Evolutionary conservation across 2,329 filamentous ascomycete genomes (phyloP), one percentile per base, ranked within the genome.

Genomic region (Dactylonectria estremocensis): DNA sequence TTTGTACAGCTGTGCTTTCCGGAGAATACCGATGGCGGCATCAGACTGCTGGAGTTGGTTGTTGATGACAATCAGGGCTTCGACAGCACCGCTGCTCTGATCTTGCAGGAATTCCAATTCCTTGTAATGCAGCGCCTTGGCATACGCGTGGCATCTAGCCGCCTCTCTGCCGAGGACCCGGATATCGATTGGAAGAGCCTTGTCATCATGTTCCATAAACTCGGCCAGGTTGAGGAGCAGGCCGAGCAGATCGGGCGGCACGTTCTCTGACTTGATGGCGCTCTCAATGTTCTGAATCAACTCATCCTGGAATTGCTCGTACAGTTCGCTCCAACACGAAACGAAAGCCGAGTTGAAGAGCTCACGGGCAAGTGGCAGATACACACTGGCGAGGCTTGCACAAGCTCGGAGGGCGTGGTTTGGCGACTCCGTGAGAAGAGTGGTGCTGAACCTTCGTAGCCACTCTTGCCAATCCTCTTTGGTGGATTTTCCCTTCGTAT

Each of bases 201-300:
- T 99, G 80, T 99, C 96, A 75, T 99, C 97, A 77, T 99, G 96
- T 79, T 99, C 96, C 96, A 99, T 99, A 80, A 99, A 99, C 79
- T 99, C 96, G 22, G 96, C 96, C 57, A 99, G 87, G 77, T 99
- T 99, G 55, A 99, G 89, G 31, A 99, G 86, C 56, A 98, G 92
- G 68, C 97, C 95, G 9, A 99, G 86, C 72, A 99, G 92, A 80
- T 99, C 97, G 0, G 97, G 96, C 0, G 96, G 95, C 13, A 99
- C 97, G 74, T 98, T 95, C 59, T 95, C 93, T 3, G 95, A 98
- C 61, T 95, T 96, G 73, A 99, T 93, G 1, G 97, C 96, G 69
- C 93, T 94, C 80, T 99, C 96, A 59, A 99, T 97, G 24, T 97
- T 97, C 60, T 93, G 91, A 57, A 99, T 97, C 46, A 99, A 88